Base-by-base conservation (phyloP, 371 early-diverging fungal species). In the Mucor lusitanicus region DNA sequence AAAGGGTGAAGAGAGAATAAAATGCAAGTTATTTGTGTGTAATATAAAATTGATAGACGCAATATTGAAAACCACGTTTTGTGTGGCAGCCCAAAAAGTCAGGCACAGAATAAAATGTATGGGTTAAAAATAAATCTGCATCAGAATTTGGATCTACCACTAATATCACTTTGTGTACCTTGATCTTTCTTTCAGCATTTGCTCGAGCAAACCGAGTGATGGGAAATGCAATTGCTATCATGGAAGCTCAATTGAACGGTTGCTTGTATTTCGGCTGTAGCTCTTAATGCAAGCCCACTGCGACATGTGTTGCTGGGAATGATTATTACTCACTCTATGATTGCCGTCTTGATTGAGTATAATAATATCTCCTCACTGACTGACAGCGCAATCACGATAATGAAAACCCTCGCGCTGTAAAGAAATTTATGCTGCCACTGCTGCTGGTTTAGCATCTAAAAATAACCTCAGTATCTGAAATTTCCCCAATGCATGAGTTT, bases 11-110 rank as follows among this genome's bases (percentile, higher is more conserved):
- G 25, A 25, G 6, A n/a, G 8, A 19, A n/a, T 17, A n/a, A 19
- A 7, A n/a, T 19, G 44, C 7, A 44, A 44, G 44, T 50, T 50
- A 50, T 50, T 23, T 50, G 50, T 50, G 50, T 50, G 50, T 50
- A 50, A 50, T 50, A 25, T 25, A 25, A 50, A 44, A 25, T 25
- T 50, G 50, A 13, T 50, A 50, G 50, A 50, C 50, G 23, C 12
- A 25, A 12, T 25, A 50, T 50, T 50, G 23, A 25, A 50, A 54
- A 67, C 61, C 67, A 67, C 67, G 67, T 67, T 67, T 67, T 67
- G 55, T 67, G 55, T 54, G 61, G 42, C 61, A 67, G 60, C 53
- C 23, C 0, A 48, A 63, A 39, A 57, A 57, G 19, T 12, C 32
- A 46, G 21, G 40, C 28, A 32, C 19, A 53, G 23, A 53, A 40